phyloP scores from a whole-genome alignment of 352 stramenopile genomes.

The Pythium plurisporium region DNA sequence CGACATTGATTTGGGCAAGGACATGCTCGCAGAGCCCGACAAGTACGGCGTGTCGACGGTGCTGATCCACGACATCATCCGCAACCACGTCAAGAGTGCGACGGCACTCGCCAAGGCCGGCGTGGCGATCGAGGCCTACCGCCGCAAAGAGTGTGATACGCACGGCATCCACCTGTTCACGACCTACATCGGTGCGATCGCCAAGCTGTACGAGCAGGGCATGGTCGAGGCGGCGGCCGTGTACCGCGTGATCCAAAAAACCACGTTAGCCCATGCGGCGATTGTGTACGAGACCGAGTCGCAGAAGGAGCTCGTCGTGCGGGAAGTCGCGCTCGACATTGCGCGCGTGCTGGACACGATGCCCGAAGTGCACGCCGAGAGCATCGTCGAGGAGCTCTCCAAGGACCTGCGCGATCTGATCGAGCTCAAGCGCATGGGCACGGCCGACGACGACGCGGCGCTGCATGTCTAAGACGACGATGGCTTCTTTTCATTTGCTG shows the following conservation, averaged over 20 bases:
- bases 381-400: slow-evolving; percentile 40
- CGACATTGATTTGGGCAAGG: slow-evolving; percentile 77
- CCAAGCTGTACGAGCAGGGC: slow-evolving; percentile 44
- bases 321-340: slow-evolving; percentile 62
- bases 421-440: slow-evolving; percentile 12
- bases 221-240: slow-evolving; percentile 51
- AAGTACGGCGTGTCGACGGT: slow-evolving; percentile 55
- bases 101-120: slow-evolving; percentile 12
- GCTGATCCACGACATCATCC: slow-evolving; percentile 81
- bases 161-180: slow-evolving; percentile 67
- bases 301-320: slow-evolving; percentile 49
- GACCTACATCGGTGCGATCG: slow-evolving; percentile 76
- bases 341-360: slow-evolving; percentile 49
- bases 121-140: slow-evolving; percentile 32
- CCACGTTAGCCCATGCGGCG: slow-evolving; percentile 38
- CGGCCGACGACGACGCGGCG: slow-evolving; percentile 4
- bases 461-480: neutral
- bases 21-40: slow-evolving; percentile 44
- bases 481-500: neutral
- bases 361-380: slow-evolving; percentile 48
- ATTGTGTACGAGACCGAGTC: slow-evolving; percentile 60
- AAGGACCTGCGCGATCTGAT: slow-evolving; percentile 34
- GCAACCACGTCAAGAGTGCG: slow-evolving; percentile 39
- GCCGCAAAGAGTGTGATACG: slow-evolving; percentile 56
- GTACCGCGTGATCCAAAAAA: slow-evolving; percentile 60